phyloP scores from a whole-genome alignment of 1,284 basidiomycete genomes.

The Cryptococcus sp. region DNA sequence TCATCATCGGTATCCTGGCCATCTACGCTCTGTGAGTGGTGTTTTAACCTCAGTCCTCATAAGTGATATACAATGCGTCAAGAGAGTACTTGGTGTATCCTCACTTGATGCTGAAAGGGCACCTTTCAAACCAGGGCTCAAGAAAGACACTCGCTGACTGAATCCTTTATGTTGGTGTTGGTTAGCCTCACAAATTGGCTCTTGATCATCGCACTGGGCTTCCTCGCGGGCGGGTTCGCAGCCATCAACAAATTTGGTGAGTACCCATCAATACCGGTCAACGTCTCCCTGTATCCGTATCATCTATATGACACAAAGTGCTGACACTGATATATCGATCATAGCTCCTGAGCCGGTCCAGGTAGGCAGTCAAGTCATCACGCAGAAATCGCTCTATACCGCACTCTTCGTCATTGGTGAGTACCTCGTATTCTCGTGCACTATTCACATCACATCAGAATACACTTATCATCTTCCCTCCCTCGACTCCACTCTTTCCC shows the following conservation, averaged over 20 bases:
- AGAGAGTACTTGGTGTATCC: too few relatives aligned
- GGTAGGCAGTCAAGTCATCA: constrained; percentile 55
- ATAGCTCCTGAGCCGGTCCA: constrained; percentile 51
- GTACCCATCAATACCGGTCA: constrained; percentile 42
- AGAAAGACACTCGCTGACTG: neutral
- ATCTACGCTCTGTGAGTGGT: constrained; percentile 86
- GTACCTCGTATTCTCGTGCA: constrained; percentile 56
- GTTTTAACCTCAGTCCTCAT: neutral
- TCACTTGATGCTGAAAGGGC: too few relatives aligned
- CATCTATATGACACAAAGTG: neutral
- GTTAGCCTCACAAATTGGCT: constrained; percentile 67
- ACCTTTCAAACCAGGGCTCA: neutral
- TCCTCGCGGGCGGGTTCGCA: constrained; percentile 88
- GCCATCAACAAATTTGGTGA: constrained; percentile 87
- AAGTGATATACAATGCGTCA: too few relatives aligned
- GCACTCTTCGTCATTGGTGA: constrained; percentile 53
- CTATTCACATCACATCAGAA: constrained; percentile 54
- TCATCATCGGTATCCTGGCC: constrained; percentile 76
- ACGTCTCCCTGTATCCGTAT: neutral
- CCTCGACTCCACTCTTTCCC: too few relatives aligned
- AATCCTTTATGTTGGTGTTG: neutral
- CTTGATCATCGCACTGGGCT: constrained; percentile 78
- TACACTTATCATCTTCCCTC: constrained; percentile 1
- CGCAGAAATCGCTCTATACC: constrained; percentile 65
- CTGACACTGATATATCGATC: neutral